A percentile compares a stretch with the other conserved stretches of the same genome.
Evolutionary conservation across 208 protist genomes (phyloP).

Genomic region (Acanthamoeba healyi): DNA sequence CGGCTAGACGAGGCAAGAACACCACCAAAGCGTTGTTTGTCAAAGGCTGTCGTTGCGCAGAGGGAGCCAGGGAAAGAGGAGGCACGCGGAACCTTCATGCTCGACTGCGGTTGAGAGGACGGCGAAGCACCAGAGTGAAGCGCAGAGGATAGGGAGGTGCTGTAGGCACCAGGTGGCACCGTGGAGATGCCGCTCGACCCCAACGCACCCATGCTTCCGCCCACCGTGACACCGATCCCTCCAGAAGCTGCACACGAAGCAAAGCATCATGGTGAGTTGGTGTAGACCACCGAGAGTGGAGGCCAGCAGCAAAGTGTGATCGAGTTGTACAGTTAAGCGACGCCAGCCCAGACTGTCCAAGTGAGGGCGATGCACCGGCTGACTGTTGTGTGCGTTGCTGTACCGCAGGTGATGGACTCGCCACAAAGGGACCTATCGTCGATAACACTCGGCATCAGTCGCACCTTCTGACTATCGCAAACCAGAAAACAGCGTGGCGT

Average conservation of each 20-base stretch:
- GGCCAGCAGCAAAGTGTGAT: too few relatives aligned
- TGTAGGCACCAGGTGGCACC: background rate
- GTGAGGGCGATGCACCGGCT: background rate
- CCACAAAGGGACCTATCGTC: background rate
- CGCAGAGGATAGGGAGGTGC: background rate
- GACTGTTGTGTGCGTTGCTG: background rate
- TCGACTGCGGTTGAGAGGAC: background rate
- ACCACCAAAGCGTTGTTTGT: too few relatives aligned
- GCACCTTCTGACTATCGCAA: background rate
- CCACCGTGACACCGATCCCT: background rate
- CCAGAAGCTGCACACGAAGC: background rate
- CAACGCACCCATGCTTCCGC: background rate
- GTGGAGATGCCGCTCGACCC: constrained; percentile 4
- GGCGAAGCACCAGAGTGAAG: background rate
- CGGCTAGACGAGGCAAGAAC: too few relatives aligned
- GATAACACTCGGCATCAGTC: too few relatives aligned
- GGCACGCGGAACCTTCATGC: background rate
- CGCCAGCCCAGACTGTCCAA: background rate
- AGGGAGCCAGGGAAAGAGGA: background rate
- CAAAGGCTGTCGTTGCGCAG: too few relatives aligned
- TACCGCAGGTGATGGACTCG: background rate
- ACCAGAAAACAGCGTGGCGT: background rate
- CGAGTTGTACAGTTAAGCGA: background rate
- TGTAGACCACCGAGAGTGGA: too few relatives aligned
- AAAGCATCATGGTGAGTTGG: too few relatives aligned